phyloP scores from a whole-genome alignment of 1,284 basidiomycete species.

The Bjerkandera adusta region DNA sequence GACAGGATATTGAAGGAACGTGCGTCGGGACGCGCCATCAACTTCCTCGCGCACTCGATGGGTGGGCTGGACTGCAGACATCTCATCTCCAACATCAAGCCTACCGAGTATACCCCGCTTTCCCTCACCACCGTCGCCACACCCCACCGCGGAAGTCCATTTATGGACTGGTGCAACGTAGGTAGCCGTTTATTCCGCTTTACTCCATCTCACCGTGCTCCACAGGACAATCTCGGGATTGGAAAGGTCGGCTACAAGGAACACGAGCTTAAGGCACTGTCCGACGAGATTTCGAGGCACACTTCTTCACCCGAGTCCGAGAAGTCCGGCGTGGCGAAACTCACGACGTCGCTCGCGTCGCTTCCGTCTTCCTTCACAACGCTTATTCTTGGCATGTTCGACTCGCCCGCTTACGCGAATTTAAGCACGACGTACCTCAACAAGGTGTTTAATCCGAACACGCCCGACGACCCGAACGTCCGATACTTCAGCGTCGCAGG shows the following conservation, averaged over 20 bases:
- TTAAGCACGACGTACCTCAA: conserved; percentile 87
- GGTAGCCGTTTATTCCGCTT: conserved; percentile 22
- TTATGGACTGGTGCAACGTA: conserved; percentile 98
- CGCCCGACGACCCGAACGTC: conserved; percentile 82
- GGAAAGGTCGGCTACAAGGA: conserved; percentile 53
- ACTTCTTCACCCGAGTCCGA: background rate
- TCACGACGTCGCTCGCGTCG: conserved; percentile 43
- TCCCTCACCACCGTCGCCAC: conserved; percentile 92
- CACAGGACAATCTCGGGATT: conserved; percentile 82
- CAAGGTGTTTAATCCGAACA: conserved; percentile 87
- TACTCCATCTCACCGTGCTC: background rate
- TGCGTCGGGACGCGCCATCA: conserved; percentile 74
- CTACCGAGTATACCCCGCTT: conserved; percentile 81
- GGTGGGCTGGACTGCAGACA: conserved; percentile 93
- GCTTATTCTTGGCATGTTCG: conserved; percentile 87
- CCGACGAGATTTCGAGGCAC: background rate
- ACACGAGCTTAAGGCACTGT: conserved; percentile 24
- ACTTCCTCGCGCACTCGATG: conserved; percentile 98
- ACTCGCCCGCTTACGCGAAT: conserved; percentile 97
- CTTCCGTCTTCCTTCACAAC: conserved; percentile 84
- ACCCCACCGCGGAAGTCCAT: conserved; percentile 94
- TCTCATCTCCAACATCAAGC: conserved; percentile 84
- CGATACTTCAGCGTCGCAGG: conserved; percentile 93
- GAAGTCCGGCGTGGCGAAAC: conserved; percentile 27
- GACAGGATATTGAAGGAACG: conserved; percentile 72